Conservation (phyloP, 768 basidiomycete genomes). For the Cystobasidiopsis lactophilus region DNA sequence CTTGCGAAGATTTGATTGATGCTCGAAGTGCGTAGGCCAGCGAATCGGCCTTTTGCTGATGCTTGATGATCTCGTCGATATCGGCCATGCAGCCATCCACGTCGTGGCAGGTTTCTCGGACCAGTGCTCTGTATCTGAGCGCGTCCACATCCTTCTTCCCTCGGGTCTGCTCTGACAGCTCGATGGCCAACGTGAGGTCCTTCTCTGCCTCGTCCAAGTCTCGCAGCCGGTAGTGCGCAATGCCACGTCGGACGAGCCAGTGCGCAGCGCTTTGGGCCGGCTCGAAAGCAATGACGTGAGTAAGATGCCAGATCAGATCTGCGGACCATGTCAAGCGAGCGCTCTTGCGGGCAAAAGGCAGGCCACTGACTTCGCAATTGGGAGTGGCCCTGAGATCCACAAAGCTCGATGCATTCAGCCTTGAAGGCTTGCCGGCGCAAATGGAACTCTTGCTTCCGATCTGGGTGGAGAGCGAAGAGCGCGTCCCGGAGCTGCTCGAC, state of each 20-base stretch:
- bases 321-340: too few species aligned
- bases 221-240: slow-evolving; percentile 7
- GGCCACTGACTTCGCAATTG: background rate
- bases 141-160: slow-evolving; percentile 8
- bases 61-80: background rate
- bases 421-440: background rate
- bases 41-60: background rate
- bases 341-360: background rate
- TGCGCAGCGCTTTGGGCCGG: slow-evolving; percentile 5
- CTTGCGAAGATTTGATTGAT: background rate
- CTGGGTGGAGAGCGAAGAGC: slow-evolving; percentile 6
- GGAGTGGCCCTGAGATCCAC: background rate
- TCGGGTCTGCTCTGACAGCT: background rate
- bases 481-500: slow-evolving; percentile 15
- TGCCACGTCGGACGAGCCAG: slow-evolving; percentile 2
- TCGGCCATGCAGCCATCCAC: background rate
- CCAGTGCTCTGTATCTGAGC: slow-evolving; percentile 9
- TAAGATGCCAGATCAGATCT: slow-evolving; percentile 7
- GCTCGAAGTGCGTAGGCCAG: background rate
- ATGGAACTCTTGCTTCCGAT: slow-evolving; percentile 1
- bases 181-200: slow-evolving; percentile 7
- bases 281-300: slow-evolving; percentile 12
- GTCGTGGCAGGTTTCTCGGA: background rate
- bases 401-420: background rate
- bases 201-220: background rate